Base-by-base conservation (phyloP, 768 basidiomycete genomes). In the Termitomyces sp. region DNA sequence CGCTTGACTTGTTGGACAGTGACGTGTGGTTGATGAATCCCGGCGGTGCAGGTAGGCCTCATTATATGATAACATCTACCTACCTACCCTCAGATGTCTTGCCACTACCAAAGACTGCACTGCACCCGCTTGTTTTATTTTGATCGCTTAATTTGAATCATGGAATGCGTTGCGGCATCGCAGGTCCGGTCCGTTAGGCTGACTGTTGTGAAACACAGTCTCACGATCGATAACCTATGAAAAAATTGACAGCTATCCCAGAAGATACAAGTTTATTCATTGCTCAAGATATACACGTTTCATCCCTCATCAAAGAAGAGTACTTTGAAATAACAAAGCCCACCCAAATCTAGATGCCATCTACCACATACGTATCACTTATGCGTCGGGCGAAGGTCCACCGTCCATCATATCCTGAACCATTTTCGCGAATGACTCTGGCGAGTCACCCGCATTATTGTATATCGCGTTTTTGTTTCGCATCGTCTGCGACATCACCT, bases 401-500 rank as follows among this genome's bases (percentile, higher is more conserved):
- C 34, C 36, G 36, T 20, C 34, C 27, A 39, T 41, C 18, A 54
- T n/a, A 30, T 42, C 53, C 11, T 54, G 18, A 13, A 62, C 27
- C 44, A 22, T 59, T 16, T 47, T 39, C 34, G 22, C 0, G 16
- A 58, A 30, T 16, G 54, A 55, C 49, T 55, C 44, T 41, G 61
- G 61, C 12, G 61, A 50, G 31, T 33, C 34, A 11, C 53, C 54
- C 12, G 58, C 58, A 30, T 52, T 30, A n/a, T 56, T 44, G 31
- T 58, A 62, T 55, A 55, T 55, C 12, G 31, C 44, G 4, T 51
- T 16, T 45, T 62, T 62, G 27, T 62, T 62, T 15, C 31, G n/a
- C 46, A 39, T 55, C 2, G 58, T 52, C 54, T 55, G 50, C n/a
- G 54, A 30, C 61, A 62, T 62, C 36, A 59, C 61, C 41, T 18